Base-by-base conservation (phyloP, 768 basidiomycete genomes). In the Auricularia heimuer region DNA sequence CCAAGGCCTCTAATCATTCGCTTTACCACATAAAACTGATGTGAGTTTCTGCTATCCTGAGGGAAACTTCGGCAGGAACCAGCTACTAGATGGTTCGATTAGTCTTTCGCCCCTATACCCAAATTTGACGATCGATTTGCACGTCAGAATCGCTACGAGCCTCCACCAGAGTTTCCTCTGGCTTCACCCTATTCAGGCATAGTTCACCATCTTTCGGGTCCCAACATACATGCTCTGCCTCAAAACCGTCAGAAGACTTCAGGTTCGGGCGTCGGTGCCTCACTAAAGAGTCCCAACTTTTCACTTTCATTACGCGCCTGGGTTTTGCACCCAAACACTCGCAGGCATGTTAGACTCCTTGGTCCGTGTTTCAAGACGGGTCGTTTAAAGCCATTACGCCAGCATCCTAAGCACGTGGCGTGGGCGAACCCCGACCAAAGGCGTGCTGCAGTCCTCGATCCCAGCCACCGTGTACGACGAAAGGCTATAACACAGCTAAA, bases 81-180 rank as follows among this genome's bases (percentile, higher is more conserved):
- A 90, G 88, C 87, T 88, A 89, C 87, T 89, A 88, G 82, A 89
- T 88, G 88, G 88, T 89, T 90, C 87, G 87, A 91, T 90, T 89
- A 88, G 89, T 90, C 89, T 90, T 90, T 90, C 86, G 85, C 88
- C 89, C 89, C 89, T 90, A 90, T 90, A 89, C 88, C 87, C 88
- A 89, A 88, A 87, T 90, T 88, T 80, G 86, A 90, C 88, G 85
- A 90, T 89, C 86, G 88, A 90, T 90, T 90, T 91, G 89, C 89
- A 90, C 86, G 87, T 90, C 89, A 91, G 89, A 90, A 91, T 87
- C 85, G 88, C 89, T 90, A 88, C 86, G 85, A 88, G 86, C 89
- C 87, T 90, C 88, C 88, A 90, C 87, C 89, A 90, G 88, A 88
- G 89, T 91, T 90, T 90, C 88, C 89, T 88, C 88, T 90, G 89